Conservation (phyloP, 2,329 filamentous ascomycete genomes). For the Anthostomella pinea region DNA sequence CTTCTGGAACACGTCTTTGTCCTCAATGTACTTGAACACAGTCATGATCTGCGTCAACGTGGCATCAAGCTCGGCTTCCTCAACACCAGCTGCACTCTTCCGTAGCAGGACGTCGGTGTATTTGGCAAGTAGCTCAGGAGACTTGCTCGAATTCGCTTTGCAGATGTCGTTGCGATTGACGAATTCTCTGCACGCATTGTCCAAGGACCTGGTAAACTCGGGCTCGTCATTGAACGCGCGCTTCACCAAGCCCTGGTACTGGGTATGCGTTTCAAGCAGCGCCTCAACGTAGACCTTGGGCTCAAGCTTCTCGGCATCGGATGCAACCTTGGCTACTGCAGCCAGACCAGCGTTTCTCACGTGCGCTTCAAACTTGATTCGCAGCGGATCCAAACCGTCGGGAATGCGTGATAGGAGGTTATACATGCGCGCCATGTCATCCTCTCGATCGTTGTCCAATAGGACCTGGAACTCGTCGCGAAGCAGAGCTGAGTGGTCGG, state of each 20-base stretch:
- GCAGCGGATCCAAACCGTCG: conserved; percentile 85
- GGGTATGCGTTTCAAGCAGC: conserved; percentile 87
- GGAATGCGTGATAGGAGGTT: conserved; percentile 83
- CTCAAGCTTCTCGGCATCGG: conserved; percentile 85
- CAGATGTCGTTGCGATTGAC: conserved; percentile 97
- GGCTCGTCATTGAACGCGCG: conserved; percentile 92
- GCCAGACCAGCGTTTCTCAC: conserved; percentile 85
- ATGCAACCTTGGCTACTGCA: conserved; percentile 86
- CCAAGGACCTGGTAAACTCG: conserved; percentile 91
- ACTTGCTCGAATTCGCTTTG: conserved; percentile 89
- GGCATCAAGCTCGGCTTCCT: conserved; percentile 90
- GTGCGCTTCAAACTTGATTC: conserved; percentile 85
- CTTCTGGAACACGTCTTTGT: conserved; percentile 99
- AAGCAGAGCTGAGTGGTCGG: conserved; percentile 79
- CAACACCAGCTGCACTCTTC: conserved; percentile 88
- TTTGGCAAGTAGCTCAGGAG: conserved; percentile 90
- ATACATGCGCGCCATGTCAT: conserved; percentile 97
- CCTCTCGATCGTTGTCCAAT: conserved; percentile 89
- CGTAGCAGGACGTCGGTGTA: conserved; percentile 91
- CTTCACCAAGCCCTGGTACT: conserved; percentile 89
- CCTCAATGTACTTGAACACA: conserved; percentile 99
- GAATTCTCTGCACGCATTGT: conserved; percentile 96
- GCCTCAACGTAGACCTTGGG: conserved; percentile 97
- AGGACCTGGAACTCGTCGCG: conserved; percentile 94
- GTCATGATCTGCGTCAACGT: conserved; percentile 94